Conservation (phyloP, 495 filamentous ascomycete species). For the Tuber borchii region DNA sequence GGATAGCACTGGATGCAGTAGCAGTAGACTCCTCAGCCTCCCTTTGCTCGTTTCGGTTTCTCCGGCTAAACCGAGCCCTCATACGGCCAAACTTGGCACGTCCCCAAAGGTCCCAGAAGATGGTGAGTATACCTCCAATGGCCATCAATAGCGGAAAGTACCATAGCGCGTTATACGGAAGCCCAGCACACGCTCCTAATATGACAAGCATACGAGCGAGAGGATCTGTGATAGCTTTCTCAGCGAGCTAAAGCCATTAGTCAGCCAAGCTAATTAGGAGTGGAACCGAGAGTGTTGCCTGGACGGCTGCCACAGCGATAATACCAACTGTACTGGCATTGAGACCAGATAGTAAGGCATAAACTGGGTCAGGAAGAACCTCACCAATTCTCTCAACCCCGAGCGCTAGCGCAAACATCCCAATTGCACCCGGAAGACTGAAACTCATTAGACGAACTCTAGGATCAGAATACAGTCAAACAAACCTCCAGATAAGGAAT, state of each 20-base stretch:
- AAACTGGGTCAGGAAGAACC: slow-evolving; percentile 59
- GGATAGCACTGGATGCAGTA: background rate
- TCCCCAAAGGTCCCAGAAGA: slow-evolving; percentile 58
- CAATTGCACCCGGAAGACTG: slow-evolving; percentile 68
- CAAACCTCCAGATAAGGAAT: slow-evolving; percentile 65
- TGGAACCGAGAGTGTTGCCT: slow-evolving; percentile 36
- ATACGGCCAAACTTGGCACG: slow-evolving; percentile 43
- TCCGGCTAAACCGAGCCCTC: slow-evolving; percentile 22
- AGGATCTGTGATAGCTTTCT: slow-evolving; percentile 68
- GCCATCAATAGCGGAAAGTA: slow-evolving; percentile 73
- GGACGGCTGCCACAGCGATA: slow-evolving; percentile 68
- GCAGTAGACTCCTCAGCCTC: slow-evolving; percentile 11
- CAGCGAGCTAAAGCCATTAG: slow-evolving; percentile 47
- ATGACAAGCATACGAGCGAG: slow-evolving; percentile 64
- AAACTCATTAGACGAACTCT: background rate
- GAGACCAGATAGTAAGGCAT: slow-evolving; percentile 69
- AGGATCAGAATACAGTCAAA: background rate
- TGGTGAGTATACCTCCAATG: slow-evolving; percentile 50
- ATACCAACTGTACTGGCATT: slow-evolving; percentile 76
- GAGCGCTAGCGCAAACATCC: slow-evolving; percentile 65
- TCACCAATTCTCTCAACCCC: slow-evolving; percentile 59
- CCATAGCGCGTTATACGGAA: slow-evolving; percentile 74
- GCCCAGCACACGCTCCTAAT: slow-evolving; percentile 59
- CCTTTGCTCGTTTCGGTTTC: slow-evolving; percentile 15
- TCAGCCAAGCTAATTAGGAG: background rate